Evolutionary conservation across 2,329 filamentous ascomycete species (phyloP).

Genomic region (Penicillium sp.): DNA sequence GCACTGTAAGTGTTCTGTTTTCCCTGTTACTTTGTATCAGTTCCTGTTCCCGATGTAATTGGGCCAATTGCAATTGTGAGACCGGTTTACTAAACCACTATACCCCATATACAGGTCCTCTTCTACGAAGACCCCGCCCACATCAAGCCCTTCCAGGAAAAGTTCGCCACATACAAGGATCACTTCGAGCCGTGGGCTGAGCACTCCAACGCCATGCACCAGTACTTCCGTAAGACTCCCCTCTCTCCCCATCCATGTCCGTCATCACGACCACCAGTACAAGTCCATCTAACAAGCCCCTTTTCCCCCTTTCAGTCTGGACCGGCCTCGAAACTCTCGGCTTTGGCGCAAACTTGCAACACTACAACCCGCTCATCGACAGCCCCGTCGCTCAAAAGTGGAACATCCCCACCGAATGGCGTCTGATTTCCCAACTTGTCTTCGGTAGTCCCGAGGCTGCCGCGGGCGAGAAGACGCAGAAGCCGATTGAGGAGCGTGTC

Average conservation of each 20-base stretch:
- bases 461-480: slow-evolving; percentile 66
- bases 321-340: slow-evolving; percentile 80
- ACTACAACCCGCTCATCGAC: slow-evolving; percentile 89
- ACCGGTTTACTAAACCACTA: background rate
- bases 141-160: slow-evolving; percentile 67
- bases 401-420: slow-evolving; percentile 73
- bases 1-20: slow-evolving; percentile 62
- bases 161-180: slow-evolving; percentile 74
- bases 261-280: background rate
- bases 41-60: no score
- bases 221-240: slow-evolving; percentile 61
- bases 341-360: slow-evolving; percentile 85
- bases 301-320: slow-evolving; percentile 59
- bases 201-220: slow-evolving; percentile 80
- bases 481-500: slow-evolving; percentile 67
- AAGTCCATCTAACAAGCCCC: slow-evolving; percentile 5
- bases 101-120: slow-evolving; percentile 56
- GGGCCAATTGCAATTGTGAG: background rate
- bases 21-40: background rate
- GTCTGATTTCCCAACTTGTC: slow-evolving; percentile 79
- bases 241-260: background rate
- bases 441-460: slow-evolving; percentile 67
- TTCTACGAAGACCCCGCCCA: slow-evolving; percentile 81
- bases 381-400: slow-evolving; percentile 69
- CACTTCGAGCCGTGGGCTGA: slow-evolving; percentile 76